Evolutionary conservation across 2,329 filamentous ascomycete genomes (phyloP).

Genomic region (Beauveria rudraprayagi): DNA sequence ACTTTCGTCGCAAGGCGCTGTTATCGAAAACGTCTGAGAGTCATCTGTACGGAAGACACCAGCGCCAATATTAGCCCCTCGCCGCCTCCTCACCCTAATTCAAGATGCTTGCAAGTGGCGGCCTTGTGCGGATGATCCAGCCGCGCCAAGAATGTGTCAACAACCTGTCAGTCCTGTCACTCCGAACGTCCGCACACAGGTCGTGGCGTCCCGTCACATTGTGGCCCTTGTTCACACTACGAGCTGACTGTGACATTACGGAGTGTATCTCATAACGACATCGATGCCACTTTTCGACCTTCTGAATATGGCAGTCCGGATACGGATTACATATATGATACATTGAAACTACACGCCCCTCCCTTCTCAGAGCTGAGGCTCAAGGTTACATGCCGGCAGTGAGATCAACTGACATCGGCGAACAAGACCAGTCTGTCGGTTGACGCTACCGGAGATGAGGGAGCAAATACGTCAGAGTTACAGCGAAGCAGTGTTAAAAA

Average conservation of each 20-base stretch:
- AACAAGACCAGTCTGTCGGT: background rate
- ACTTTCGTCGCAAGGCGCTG: background rate
- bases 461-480: background rate
- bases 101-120: conserved; percentile 6
- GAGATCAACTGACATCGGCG: conserved; percentile 1
- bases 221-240: background rate
- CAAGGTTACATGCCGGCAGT: background rate
- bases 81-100: background rate
- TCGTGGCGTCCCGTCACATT: conserved; percentile 6
- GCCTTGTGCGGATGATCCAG: background rate
- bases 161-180: conserved; percentile 1
- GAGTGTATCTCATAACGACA: background rate
- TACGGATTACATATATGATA: background rate
- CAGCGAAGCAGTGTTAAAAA: background rate
- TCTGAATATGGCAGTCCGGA: background rate
- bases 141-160: conserved; percentile 6
- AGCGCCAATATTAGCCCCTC: background rate
- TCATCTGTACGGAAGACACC: background rate
- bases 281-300: background rate
- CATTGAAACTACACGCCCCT: background rate
- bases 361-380: background rate
- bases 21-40: background rate
- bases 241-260: background rate
- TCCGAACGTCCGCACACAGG: background rate
- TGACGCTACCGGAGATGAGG: conserved; percentile 11